Percentiles rank a stretch among this genome's conserved stretches.
phyloP scores from a whole-genome alignment of 129 eudicot genomes.

The Smallanthus sonchifolius region DNA sequence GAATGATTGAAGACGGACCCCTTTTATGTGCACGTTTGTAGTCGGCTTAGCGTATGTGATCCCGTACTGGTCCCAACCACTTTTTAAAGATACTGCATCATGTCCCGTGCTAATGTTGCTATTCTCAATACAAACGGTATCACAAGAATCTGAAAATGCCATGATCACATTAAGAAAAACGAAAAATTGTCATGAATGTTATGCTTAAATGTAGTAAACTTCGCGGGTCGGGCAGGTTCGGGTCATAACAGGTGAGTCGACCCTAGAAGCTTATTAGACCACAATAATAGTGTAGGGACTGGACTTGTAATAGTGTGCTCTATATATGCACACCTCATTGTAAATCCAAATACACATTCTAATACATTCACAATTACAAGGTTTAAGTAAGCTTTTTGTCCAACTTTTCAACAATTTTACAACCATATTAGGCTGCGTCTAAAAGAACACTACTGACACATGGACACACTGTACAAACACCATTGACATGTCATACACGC shows the following conservation, averaged over 20 bases:
- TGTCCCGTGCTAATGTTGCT: slow-evolving; percentile 76
- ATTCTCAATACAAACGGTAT: slow-evolving; percentile 70
- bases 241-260: neutral
- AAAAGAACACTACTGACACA: too few relatives aligned
- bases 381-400: too few relatives aligned
- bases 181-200: neutral
- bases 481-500: too few relatives aligned
- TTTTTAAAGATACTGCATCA: slow-evolving; percentile 73
- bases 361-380: too few relatives aligned
- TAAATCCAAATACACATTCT: too few relatives aligned
- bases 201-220: neutral
- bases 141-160: slow-evolving; percentile 65
- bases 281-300: too few relatives aligned
- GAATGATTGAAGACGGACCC: slow-evolving; percentile 46
- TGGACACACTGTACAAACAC: too few relatives aligned
- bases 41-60: slow-evolving; percentile 55
- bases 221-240: neutral
- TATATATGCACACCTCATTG: too few relatives aligned
- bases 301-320: too few relatives aligned
- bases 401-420: too few relatives aligned
- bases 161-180: neutral
- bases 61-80: slow-evolving; percentile 96
- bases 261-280: neutral
- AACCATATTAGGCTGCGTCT: too few relatives aligned
- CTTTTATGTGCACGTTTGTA: slow-evolving; percentile 47